Evolutionary conservation across 1,139 yeast genomes (phyloP), one percentile per base, ranked within the genome.

Genomic region (Keqinozyma sinolaborantium): DNA sequence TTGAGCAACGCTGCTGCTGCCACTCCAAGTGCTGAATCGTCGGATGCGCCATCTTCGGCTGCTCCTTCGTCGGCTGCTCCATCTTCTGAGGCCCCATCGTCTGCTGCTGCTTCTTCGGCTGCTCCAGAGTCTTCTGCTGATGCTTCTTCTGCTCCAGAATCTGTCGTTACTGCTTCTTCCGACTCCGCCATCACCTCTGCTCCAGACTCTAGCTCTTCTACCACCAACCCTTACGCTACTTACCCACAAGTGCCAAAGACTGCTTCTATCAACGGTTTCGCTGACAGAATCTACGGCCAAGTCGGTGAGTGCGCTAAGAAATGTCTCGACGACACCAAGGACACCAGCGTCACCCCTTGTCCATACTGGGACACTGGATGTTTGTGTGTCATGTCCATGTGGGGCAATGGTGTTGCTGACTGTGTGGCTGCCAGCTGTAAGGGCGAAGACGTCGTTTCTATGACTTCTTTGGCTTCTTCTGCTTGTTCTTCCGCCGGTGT

Each of bases 361-460:
- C 67, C 67, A 31, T 58, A 59, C 45, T 60, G 66, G 64, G 67
- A 60, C 40, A 56, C 64, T 25, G 67, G 67, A 7, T 60, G 67
- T 43, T 48, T 60, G 24, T 60, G 67, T 49, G 59, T 60, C 19
- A 58, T 60, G 56, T 53, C 61, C 23, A 47, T 44, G 26, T 60
- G 50, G 42, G 45, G 48, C 11, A 57, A 56, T 16, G 30, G 37
- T 24, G 52, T 58, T 27, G 65, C 57, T 24, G 41, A 46, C 24
- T 60, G 66, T 46, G 50, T 60, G 25, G 62, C 57, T 28, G 39
- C 45, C n/a, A 35, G 38, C 16, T 60, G 66, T 44, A 27, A 30
- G 12, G 63, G 60, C 28, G 12, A 30, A 2, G 57, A 56, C 23
- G 56, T 58, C 25, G 31, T 26, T n/a, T 24, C 26, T 14, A 53